Evolutionary conservation across 23 red algal species (phyloP).

Genomic region (Gracilaria caudata): DNA sequence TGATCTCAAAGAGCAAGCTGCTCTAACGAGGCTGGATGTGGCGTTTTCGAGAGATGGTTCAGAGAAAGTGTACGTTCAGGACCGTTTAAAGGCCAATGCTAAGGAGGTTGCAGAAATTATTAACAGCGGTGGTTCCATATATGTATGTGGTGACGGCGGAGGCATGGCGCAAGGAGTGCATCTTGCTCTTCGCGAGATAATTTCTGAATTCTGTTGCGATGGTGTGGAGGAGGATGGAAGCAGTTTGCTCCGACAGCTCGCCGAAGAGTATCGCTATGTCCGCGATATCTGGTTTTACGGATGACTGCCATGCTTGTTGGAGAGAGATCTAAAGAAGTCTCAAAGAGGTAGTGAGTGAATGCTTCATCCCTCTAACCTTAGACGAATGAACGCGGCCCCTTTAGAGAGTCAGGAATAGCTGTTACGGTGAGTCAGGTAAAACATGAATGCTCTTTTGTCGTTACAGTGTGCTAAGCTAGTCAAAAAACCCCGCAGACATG

Average conservation of each 20-base stretch:
- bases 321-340: background rate
- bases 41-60: constrained; percentile 86
- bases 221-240: constrained; percentile 51
- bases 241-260: constrained; percentile 31
- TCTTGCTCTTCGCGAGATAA: constrained; percentile 58
- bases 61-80: constrained; percentile 84
- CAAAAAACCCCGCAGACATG: background rate
- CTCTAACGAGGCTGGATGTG: constrained; percentile 56
- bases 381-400: too few species aligned
- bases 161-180: constrained; percentile 93
- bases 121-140: constrained; percentile 75
- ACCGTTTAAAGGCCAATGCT: constrained; percentile 52
- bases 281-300: constrained; percentile 70
- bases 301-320: background rate
- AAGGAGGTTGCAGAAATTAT: constrained; percentile 71
- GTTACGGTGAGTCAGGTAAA: too few species aligned
- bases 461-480: background rate
- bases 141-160: constrained; percentile 92
- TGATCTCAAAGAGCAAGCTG: constrained; percentile 21
- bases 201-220: constrained; percentile 45
- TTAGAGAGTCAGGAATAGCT: too few species aligned
- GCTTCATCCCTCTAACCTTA: background rate
- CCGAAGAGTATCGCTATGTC: constrained; percentile 47
- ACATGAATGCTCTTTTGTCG: background rate
- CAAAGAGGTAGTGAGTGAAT: background rate